Evolutionary conservation across 2,329 filamentous ascomycete genomes (phyloP), one percentile per base, ranked within the genome.

Genomic region (Alternaria novae-zelandiae): DNA sequence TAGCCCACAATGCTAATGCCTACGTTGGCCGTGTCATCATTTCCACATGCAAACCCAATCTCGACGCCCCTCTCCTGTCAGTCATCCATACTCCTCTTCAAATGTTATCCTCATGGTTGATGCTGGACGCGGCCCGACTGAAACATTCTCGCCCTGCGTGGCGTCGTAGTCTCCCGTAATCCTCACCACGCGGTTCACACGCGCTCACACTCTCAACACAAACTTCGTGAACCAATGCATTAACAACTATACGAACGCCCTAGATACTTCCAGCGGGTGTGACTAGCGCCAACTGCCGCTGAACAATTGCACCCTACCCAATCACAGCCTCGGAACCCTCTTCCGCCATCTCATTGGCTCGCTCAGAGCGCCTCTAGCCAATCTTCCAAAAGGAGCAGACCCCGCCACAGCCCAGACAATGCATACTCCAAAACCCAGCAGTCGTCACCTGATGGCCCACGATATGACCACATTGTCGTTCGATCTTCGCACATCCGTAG

Each of bases 291-390:
- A 65, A 65, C 63, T 61, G 53, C 66, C 65, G 36, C 63, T 59
- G 44, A 45, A 41, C 59, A 66, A 50, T 56, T 54, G 25, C 41
- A 17, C 65, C 60, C 59, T 69, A 49, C 58, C 74, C 63, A 76
- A 77, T 76, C 72, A 76, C 54, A 61, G 49, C 56, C 55, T 21
- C 61, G 59, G 64, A 56, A 17, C 61, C 67, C 64, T 58, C 53
- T 62, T 57, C 55, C 12, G 20, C 66, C 63, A 21, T 50, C 46
- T 62, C 61, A 79, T 78, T 79, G 74, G 77, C 61, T 67, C 25
- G 51, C 30, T 50, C 60, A 36, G 60, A 63, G 69, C 75, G 74
- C 75, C 71, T 70, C 67, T 57, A 64, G 65, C 56, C 44, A 54
- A 41, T 57, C 30, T 59, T 62, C 69, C 67, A 66, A 71, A 68